Evolutionary conservation across 441 rosid species (phyloP).

Genomic region (Gossypium davidsonii): DNA sequence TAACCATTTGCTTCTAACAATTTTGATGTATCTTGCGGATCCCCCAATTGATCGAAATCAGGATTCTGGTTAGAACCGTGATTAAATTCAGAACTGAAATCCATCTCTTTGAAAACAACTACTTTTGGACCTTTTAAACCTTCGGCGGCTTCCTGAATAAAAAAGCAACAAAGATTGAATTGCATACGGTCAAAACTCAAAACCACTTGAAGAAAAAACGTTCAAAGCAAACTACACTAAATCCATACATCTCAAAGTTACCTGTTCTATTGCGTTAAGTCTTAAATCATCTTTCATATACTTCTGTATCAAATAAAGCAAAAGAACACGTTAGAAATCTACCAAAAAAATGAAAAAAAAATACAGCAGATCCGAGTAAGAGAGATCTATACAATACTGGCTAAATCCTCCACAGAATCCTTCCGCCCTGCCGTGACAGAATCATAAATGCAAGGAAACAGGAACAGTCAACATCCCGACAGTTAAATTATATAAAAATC

Average conservation of each 20-base stretch:
- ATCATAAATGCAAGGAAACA: constrained; percentile 15
- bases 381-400: constrained; percentile 46
- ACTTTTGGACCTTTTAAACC: constrained; percentile 65
- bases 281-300: constrained; percentile 34
- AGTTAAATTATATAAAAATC: constrained; percentile 10
- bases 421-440: constrained; percentile 47
- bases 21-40: constrained; percentile 19
- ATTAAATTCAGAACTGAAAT: constrained; percentile 34
- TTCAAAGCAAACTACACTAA: constrained; percentile 3
- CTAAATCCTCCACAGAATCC: constrained; percentile 55
- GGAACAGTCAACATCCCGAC: constrained; percentile 18
- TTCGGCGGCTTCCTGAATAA: constrained; percentile 55
- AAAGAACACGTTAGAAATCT: neutral
- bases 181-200: constrained; percentile 10
- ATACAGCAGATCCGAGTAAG: constrained; percentile 13
- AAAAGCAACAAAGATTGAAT: constrained; percentile 12
- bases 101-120: constrained; percentile 49
- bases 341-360: neutral
- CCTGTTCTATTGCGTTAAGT: constrained; percentile 62
- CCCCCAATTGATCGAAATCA: constrained; percentile 23
- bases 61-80: constrained; percentile 21
- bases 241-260: constrained; percentile 24
- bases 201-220: neutral
- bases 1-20: constrained; percentile 37
- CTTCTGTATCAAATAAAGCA: constrained; percentile 48